Evolutionary conservation across 352 stramenopile genomes (phyloP), one percentile per base, ranked within the genome.

Genomic region (Pythium dissotocum): DNA sequence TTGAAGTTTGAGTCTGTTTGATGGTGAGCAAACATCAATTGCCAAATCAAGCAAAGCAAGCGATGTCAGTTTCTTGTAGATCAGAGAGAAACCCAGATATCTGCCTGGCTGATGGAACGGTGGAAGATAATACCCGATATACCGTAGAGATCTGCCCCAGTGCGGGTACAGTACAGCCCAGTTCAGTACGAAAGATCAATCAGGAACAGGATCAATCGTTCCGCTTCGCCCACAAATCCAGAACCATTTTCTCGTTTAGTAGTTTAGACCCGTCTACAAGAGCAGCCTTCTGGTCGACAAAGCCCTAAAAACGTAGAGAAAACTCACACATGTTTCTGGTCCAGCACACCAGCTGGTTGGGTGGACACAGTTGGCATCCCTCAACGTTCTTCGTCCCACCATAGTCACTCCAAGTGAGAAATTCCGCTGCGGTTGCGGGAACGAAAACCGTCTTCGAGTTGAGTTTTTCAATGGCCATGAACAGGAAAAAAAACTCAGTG

Each of bases 321-420:
- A 24, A 24, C 21, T 24, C 21, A 24, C 21, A 24, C 21, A 24
- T 24, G 21, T 0, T 46, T 46, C 38, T 46, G 38, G 38, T 46
- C 38, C 21, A 24, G 38, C 10, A 3, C 18, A 53, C 12, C 46
- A 30, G 46, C 46, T 53, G 46, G n/a, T 24, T 53, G 18, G 46
- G 7, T 53, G 14, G 40, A 49, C 40, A 21, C 40, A 49, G 40
- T 49, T 49, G 40, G 40, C 38, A 14, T 7, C 6, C 46, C 46
- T 30, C 46, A 53, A 53, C n/a, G 46, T 32, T 53, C 8, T 14
- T 6, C 7, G 46, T 53, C 46, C 46, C 46, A 53, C 46, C 46
- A 53, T 53, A 53, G 46, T 53, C 46, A 53, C 46, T 4, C 18
- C 46, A 53, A 53, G 46, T 53, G 40, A 49, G 40, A 49, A 49